phyloP scores from a whole-genome alignment of 139 green algal genomes.

The Trebouxia sp. region DNA sequence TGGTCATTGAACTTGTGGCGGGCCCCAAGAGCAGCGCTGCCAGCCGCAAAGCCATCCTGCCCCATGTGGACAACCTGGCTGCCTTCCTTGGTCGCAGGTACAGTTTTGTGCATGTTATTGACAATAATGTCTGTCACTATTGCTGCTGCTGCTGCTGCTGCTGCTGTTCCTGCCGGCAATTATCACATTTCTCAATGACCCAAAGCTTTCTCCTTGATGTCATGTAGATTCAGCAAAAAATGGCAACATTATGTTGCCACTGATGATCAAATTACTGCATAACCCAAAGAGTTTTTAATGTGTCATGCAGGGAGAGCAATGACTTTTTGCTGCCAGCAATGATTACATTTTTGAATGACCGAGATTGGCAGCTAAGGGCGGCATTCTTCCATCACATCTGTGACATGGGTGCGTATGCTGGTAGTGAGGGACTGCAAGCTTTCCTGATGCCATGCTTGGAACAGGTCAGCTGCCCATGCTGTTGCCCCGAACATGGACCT shows the following conservation, averaged over 20 bases:
- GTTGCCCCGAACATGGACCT: no score
- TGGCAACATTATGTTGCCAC: no score
- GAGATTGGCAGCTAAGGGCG: conserved; percentile 74
- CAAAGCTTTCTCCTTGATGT: no score
- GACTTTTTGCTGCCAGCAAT: conserved; percentile 90
- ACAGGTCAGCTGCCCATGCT: no score
- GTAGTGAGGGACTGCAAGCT: conserved; percentile 69
- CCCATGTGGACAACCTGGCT: conserved; percentile 44
- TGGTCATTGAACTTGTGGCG: conserved; percentile 81
- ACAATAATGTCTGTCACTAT: no score
- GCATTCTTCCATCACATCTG: conserved; percentile 67
- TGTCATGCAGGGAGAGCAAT: conserved; percentile 53
- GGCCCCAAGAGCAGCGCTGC: conserved; percentile 51
- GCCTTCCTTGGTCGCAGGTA: conserved; percentile 51
- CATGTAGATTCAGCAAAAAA: no score
- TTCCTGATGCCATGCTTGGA: conserved; percentile 94
- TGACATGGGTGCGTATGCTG: conserved; percentile 41
- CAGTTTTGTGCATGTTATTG: no score
- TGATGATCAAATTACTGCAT: no score
- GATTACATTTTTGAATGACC: conserved; percentile 95
- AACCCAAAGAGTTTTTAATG: neutral
- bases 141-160: no score
- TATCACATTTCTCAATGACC: no score
- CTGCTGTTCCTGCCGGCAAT: no score
- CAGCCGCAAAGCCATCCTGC: conserved; percentile 69